phyloP scores from a whole-genome alignment of 2,329 filamentous ascomycete genomes.

The Huntiella bhutanensis region DNA sequence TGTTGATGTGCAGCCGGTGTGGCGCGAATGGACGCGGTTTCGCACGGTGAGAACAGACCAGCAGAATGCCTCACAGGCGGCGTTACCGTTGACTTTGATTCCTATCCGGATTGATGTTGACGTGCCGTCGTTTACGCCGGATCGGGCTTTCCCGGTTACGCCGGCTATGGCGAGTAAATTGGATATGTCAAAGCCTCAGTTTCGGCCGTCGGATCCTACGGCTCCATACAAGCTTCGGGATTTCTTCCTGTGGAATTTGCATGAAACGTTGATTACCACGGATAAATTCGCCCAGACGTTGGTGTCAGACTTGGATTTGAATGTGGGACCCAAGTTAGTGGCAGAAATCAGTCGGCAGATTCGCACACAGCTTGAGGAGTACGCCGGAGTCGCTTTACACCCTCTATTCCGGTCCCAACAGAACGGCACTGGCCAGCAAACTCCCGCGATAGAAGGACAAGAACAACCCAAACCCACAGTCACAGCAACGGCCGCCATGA shows the following conservation, averaged over 20 bases:
- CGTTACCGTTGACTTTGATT: slow-evolving; percentile 73
- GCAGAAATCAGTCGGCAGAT: slow-evolving; percentile 84
- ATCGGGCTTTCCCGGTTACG: slow-evolving; percentile 42
- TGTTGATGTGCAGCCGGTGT: slow-evolving; percentile 74
- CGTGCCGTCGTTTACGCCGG: slow-evolving; percentile 56
- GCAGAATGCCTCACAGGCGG: slow-evolving; percentile 45
- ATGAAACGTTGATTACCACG: slow-evolving; percentile 83
- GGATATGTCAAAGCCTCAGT: slow-evolving; percentile 59
- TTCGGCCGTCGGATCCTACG: slow-evolving; percentile 59
- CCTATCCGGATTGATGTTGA: slow-evolving; percentile 95
- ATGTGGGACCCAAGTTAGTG: slow-evolving; percentile 49
- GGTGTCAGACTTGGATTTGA: slow-evolving; percentile 84
- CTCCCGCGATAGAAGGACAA: background rate
- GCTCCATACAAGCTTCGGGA: slow-evolving; percentile 80
- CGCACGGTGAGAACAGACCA: slow-evolving; percentile 35
- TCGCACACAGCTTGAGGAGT: slow-evolving; percentile 85
- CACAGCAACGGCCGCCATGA: slow-evolving; percentile 48
- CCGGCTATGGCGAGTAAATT: slow-evolving; percentile 29
- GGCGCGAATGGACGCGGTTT: slow-evolving; percentile 87
- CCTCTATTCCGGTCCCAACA: slow-evolving; percentile 60
- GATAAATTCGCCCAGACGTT: slow-evolving; percentile 86
- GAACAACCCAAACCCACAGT: slow-evolving; percentile 31
- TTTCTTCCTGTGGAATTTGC: slow-evolving; percentile 93
- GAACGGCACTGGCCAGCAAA: slow-evolving; percentile 13
- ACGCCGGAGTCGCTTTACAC: slow-evolving; percentile 82